Evolutionary conservation across 805 yeast genomes (phyloP), one percentile per base, ranked within the genome.

Genomic region (Starmera caribaea): DNA sequence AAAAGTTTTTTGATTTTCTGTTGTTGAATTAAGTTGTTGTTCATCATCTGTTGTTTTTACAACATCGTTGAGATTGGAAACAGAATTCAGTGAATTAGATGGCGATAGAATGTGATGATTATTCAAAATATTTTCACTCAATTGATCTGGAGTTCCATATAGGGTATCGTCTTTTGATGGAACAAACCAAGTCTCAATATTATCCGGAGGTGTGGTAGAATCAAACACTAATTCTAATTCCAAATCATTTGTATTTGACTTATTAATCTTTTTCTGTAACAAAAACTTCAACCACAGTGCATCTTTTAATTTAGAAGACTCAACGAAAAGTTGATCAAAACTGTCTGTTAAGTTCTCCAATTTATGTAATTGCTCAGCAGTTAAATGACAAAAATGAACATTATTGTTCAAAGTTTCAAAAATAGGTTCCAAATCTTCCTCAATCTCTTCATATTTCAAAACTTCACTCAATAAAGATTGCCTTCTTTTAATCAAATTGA

Each of bases 261-360:
- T 52, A 5, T 63, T 53, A 3, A 73, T 65, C 33, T 54, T 43
- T 40, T 68, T 59, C 31, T 69, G 71, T 26, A 74, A 46, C 26
- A 61, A 59, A 17, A 68, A 57, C 29, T 69, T 69, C 39, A 61
- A 57, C 80, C 80, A 74, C 11, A 74, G 50, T 0, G 77, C 77
- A 21, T 64, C 66, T 38, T 65, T 65, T 12, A 74, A 45, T 0
- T 65, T 65, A 1, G 49, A 46, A 6, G 66, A 59, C 16, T 61
- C 57, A 8, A 74, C 62, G 39, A 65, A 62, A 2, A 66, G 58
- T 8, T 51, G 45, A 1, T 70, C 72, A 16, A 55, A 49, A 2
- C 49, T 38, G 41, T 69, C 72, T 13, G 39, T 50, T 44, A 59
- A 54, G n/a, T 50, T 51, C 42, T 73, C 75, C 11, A 74, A 47